Percentiles rank a stretch among this genome's conserved stretches.
Conservation (phyloP, 1,284 basidiomycete species). For the Tylopilus sp. region DNA sequence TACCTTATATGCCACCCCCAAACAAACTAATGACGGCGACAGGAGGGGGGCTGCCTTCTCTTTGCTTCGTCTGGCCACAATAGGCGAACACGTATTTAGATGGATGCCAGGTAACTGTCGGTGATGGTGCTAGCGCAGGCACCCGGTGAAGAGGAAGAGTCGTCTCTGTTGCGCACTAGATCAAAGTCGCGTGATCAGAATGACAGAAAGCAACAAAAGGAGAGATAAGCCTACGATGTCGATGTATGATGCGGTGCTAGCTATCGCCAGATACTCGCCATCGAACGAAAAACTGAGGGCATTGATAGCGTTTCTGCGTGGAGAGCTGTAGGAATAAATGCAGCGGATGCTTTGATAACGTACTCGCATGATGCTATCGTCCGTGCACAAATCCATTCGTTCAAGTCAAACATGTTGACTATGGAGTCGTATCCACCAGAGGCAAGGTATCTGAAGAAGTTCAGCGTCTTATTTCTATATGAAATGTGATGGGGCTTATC, state of each 20-base stretch:
- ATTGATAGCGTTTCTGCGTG: conserved; percentile 71
- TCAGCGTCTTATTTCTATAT: background rate
- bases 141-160: conserved; percentile 76
- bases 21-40: conserved; percentile 76
- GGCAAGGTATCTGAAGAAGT: conserved; percentile 69
- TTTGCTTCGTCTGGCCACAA: conserved; percentile 75
- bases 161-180: conserved; percentile 80
- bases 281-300: conserved; percentile 85
- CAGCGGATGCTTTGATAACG: conserved; percentile 40
- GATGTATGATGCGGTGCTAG: conserved; percentile 76
- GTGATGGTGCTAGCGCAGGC: conserved; percentile 69
- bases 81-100: conserved; percentile 82
- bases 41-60: conserved; percentile 71
- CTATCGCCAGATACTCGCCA: conserved; percentile 83
- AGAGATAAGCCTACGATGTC: conserved; percentile 67
- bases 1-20: conserved; percentile 58
- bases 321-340: conserved; percentile 3
- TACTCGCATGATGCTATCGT: conserved; percentile 85
- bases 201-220: background rate
- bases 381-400: conserved; percentile 81
- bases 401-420: conserved; percentile 79
- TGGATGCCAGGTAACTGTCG: conserved; percentile 83
- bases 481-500: conserved; percentile 12
- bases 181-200: conserved; percentile 1
- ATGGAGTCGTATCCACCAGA: conserved; percentile 85